Base-by-base conservation (phyloP, 2,329 filamentous ascomycete species). In the Fusarium staphyleae region DNA sequence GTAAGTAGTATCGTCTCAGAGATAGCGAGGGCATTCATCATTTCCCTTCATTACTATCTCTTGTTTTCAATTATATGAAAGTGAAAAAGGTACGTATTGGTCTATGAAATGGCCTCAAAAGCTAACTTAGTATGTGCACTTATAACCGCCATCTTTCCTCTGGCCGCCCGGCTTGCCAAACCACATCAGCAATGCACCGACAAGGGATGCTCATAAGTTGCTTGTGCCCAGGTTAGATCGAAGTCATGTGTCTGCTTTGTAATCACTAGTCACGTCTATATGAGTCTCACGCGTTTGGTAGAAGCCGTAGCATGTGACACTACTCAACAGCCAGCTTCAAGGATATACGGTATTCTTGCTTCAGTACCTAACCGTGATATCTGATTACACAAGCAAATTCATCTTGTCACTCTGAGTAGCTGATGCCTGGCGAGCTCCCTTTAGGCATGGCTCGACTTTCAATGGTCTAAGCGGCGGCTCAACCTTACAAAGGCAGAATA, bases 401-500 rank as follows among this genome's bases (percentile, higher is more conserved):
- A 34, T 24, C 18, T 15, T 11, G 30, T 16, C n/a, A 13, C 22
- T 36, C 32, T n/a, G n/a, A n/a, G n/a, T n/a, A 34, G 19, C 9
- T n/a, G 13, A 26, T 14, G 11, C 30, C 37, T 10, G 36, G 33
- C 13, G n/a, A 28, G 19, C 13, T 32, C 40, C 28, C 32, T 24
- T 33, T n/a, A 11, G 22, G 18, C n/a, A 15, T 30, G 28, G 32
- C 43, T 47, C 16, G 26, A 4, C 19, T 14, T 47, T 28, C 13
- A 24, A 36, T 41, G 6, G 15, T 24, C 16, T 41, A 35, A 52
- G 40, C n/a, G 19, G 24, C n/a, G 40, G 13, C 29, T 18, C 45
- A 34, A 26, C 14, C 15, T 47, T 78, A 96, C 50, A 96, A 64
- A 19, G 91, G 91, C 62, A 96, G 76, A 60, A 98, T 84, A 76